Percentiles rank a stretch among this genome's conserved stretches.
These are phyloP conservation scores for Mucor piriformis DNA, from an alignment of 371 early-diverging fungal genomes.

Conservation along the genomic window DNA sequence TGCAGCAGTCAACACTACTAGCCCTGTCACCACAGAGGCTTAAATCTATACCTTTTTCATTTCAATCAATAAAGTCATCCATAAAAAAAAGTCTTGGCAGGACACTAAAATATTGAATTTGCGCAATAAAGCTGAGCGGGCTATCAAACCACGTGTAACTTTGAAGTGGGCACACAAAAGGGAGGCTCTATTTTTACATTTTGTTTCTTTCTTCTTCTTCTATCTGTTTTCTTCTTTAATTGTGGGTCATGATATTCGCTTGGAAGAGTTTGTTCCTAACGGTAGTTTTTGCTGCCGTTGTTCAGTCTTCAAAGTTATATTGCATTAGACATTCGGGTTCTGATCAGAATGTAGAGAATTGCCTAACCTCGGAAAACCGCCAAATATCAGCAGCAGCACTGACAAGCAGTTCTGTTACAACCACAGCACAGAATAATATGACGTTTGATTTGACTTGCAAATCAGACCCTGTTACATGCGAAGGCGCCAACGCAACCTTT, in stretches of 20 bases:
- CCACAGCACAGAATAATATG: background rate
- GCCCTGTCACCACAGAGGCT: background rate
- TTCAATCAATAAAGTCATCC: background rate
- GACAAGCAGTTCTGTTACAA: background rate
- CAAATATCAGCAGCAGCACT: constrained; percentile 12
- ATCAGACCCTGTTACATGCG: constrained; percentile 9
- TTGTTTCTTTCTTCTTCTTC: constrained; percentile 1
- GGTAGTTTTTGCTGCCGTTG: background rate
- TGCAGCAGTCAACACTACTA: constrained; percentile 22
- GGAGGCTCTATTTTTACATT: constrained; percentile 5
- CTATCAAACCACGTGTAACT: constrained; percentile 9
- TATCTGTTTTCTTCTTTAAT: background rate
- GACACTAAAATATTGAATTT: constrained; percentile 10
- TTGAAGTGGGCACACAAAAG: too few species aligned
- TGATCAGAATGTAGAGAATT: background rate
- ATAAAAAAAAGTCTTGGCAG: constrained; percentile 29
- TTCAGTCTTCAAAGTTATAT: constrained; percentile 5
- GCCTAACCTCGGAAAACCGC: background rate
- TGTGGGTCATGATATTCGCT: background rate
- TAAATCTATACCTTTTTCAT: background rate
- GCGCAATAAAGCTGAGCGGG: background rate
- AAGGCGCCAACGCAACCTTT: constrained; percentile 16
- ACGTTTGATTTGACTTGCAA: constrained; percentile 19
- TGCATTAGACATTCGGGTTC: constrained; percentile 2
- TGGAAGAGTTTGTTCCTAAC: background rate